Base-by-base conservation (phyloP, 768 basidiomycete species). In the Kwoniella europaea region DNA sequence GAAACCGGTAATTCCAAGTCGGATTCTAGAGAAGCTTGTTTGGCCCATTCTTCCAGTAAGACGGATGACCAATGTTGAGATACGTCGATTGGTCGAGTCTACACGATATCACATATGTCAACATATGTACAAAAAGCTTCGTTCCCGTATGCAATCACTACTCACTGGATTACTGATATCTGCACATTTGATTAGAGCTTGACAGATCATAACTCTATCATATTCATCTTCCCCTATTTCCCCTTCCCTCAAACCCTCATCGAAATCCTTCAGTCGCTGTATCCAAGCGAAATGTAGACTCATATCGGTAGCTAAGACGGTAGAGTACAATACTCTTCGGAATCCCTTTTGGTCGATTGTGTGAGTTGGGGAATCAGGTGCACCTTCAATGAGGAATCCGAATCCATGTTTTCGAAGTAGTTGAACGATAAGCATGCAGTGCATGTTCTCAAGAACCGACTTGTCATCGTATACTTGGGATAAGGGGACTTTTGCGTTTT, bases 81-180 rank as follows among this genome's bases (percentile, higher is more conserved):
- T 15, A 97, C 92, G n/a, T 89, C 86, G 73, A 93, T 92, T 0
- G 97, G 96, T 20, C 96, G 94, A 73, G 91, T 91, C 95, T 98
- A 77, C 43, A 55, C 64, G n/a, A 20, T 56, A 70, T 56, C 60
- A 9, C 43, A 24, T 0, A n/a, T 50, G 44, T 35, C 61, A 3
- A 20, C n/a, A 20, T 44, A 22, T 27, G 10, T 15, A 46, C 20
- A 53, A 35, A 6, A 35, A 35, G 35, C 3, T 35, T 9, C 35
- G 3, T 35, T 6, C 35, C 35, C 35, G 35, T 35, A 35, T 35
- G 35, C 35, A 35, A 35, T 35, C 13, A 43, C 15, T 18, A 88
- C 94, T 74, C 82, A 97, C 94, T 16, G 97, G 96, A 82, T 99
- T 99, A 82, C 93, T 94, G 79, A 99, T 98, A 85, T 99, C 97